Evolutionary conservation across 768 basidiomycete genomes (phyloP).

Genomic region (Cystofilobasidium capitatum): DNA sequence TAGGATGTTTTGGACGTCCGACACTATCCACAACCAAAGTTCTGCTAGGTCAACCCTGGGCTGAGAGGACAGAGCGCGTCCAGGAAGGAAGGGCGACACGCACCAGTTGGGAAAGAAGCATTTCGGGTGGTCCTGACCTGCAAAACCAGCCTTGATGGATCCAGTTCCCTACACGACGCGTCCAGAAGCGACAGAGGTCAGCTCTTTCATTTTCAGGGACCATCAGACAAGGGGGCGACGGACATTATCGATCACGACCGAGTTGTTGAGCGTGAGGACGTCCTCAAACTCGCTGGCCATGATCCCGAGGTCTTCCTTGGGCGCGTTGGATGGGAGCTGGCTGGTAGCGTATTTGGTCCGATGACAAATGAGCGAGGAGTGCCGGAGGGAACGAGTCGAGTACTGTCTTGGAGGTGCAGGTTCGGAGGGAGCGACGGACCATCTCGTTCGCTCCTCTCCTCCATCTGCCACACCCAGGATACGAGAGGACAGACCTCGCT

Average conservation of each 20-base stretch:
- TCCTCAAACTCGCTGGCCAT: slow-evolving; percentile 25
- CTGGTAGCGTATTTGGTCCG: no score
- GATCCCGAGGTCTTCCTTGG: background rate
- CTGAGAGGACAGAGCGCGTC: background rate
- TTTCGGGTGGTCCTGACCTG: slow-evolving; percentile 97
- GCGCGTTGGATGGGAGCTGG: no score
- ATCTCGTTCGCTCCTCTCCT: no score
- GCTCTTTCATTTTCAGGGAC: background rate
- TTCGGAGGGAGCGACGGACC: no score
- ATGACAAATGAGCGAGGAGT: no score
- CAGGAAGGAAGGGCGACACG: slow-evolving; percentile 38
- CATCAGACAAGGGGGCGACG: slow-evolving; percentile 1
- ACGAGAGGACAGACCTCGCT: no score
- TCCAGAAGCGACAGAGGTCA: background rate
- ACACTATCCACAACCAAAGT: slow-evolving; percentile 49
- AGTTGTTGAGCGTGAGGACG: slow-evolving; percentile 25
- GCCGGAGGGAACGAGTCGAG: no score
- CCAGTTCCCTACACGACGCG: slow-evolving; percentile 70
- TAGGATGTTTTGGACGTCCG: slow-evolving; percentile 91
- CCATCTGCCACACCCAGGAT: no score
- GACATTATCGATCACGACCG: slow-evolving; percentile 85
- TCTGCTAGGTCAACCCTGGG: slow-evolving; percentile 25
- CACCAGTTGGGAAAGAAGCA: slow-evolving; percentile 99
- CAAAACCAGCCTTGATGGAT: slow-evolving; percentile 97
- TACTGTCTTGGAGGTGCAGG: no score